Evolutionary conservation across 345 rosid species (phyloP).

Genomic region (Gossypium herbaceum): DNA sequence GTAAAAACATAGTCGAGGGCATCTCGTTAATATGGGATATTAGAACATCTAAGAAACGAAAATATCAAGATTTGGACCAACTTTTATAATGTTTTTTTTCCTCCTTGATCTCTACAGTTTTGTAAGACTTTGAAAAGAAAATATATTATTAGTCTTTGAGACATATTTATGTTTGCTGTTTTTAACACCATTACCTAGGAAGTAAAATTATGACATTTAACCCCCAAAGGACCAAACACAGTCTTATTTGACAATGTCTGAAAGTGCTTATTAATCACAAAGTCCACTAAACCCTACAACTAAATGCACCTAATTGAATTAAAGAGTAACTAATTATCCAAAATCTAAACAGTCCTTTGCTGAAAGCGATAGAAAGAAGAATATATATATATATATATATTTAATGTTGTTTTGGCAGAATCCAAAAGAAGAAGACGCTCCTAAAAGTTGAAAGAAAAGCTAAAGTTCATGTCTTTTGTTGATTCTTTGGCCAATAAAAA

Average conservation of each 20-base stretch:
- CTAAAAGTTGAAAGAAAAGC: conserved; percentile 31
- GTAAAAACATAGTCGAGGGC: conserved; percentile 47
- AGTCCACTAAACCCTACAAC: not conserved
- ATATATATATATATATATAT: not conserved
- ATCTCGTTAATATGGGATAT: conserved; percentile 28
- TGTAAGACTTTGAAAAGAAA: conserved; percentile 19
- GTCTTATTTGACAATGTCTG: not conserved
- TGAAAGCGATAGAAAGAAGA: conserved; percentile 16
- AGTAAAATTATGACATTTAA: conserved; percentile 20
- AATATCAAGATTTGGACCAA: conserved; percentile 16
- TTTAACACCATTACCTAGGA: conserved; percentile 34
- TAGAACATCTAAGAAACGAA: not conserved
- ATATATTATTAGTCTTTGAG: conserved; percentile 4
- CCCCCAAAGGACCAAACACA: not conserved
- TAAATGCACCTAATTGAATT: not conserved
- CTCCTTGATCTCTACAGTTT: conserved; percentile 21
- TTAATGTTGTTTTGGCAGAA: conserved; percentile 16
- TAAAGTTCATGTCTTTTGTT: conserved; percentile 30
- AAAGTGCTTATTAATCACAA: not conserved
- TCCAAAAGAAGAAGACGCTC: conserved; percentile 22
- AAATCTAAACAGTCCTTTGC: conserved; percentile 22
- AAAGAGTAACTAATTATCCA: conserved; percentile 13
- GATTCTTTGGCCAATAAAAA: conserved; percentile 28
- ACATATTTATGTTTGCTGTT: not conserved
- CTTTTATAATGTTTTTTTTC: conserved; percentile 7